Evolutionary conservation across 2,329 filamentous ascomycete species (phyloP).

Genomic region (Periconia sp.): DNA sequence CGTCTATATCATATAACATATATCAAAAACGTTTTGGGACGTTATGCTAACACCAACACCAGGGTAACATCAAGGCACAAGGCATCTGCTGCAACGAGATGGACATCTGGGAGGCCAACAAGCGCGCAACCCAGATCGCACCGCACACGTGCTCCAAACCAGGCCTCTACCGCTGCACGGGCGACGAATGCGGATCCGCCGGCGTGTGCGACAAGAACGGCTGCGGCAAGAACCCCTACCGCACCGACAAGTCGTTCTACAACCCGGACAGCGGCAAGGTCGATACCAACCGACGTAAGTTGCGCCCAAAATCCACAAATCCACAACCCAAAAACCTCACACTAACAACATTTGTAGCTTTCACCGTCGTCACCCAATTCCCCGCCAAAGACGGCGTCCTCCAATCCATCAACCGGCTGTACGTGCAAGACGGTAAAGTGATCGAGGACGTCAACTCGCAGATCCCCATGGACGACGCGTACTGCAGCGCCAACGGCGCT

Average conservation of each 20-base stretch:
- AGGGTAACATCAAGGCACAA: slow-evolving; percentile 47
- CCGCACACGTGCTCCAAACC: slow-evolving; percentile 54
- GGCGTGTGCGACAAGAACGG: slow-evolving; percentile 42
- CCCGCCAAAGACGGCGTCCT: slow-evolving; percentile 60
- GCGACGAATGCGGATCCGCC: slow-evolving; percentile 44
- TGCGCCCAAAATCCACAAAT: neutral
- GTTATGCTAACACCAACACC: slow-evolving; percentile 41
- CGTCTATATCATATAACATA: too few species aligned
- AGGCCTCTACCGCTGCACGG: slow-evolving; percentile 46
- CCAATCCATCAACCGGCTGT: slow-evolving; percentile 64
- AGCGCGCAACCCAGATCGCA: slow-evolving; percentile 47
- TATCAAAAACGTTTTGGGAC: neutral
- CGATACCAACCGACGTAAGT: slow-evolving; percentile 55
- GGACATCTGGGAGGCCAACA: slow-evolving; percentile 60
- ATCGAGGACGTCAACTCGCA: slow-evolving; percentile 56
- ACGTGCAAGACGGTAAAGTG: slow-evolving; percentile 63
- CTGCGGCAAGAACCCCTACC: slow-evolving; percentile 40
- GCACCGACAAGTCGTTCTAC: slow-evolving; percentile 29
- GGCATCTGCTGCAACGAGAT: slow-evolving; percentile 59
- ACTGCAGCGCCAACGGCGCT: slow-evolving; percentile 31
- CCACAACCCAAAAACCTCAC: neutral
- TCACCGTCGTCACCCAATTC: slow-evolving; percentile 71
- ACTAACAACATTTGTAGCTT: slow-evolving; percentile 22
- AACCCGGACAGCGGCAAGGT: slow-evolving; percentile 45
- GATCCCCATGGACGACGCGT: slow-evolving; percentile 35